phyloP scores from a whole-genome alignment of 2,329 filamentous ascomycete genomes.

The Hymenotorrendiella dingleyae region DNA sequence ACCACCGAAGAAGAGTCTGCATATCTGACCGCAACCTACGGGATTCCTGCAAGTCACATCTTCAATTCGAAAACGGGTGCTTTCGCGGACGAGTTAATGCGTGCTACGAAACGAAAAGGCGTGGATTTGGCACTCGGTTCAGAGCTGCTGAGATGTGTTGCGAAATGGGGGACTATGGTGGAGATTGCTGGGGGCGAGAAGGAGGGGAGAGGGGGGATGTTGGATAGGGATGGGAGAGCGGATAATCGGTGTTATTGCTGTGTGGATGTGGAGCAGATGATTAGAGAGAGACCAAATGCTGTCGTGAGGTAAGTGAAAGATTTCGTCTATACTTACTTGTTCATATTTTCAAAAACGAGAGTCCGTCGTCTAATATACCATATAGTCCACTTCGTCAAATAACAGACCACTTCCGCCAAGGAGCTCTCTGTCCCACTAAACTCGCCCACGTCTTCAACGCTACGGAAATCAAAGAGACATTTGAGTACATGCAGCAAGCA shows the following conservation, averaged over 20 bases:
- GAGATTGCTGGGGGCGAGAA: conserved; percentile 34
- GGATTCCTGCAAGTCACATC: conserved; percentile 24
- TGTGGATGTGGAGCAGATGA: conserved; percentile 16
- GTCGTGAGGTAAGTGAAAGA: too few relatives aligned
- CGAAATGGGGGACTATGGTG: conserved; percentile 32
- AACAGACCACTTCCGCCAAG: conserved; percentile 1
- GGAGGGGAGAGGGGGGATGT: conserved; percentile 10
- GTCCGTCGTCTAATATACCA: too few relatives aligned
- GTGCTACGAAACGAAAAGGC: conserved; percentile 17
- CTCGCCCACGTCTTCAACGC: conserved; percentile 30
- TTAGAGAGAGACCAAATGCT: not conserved
- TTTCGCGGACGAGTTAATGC: conserved; percentile 22
- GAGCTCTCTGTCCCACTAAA: too few relatives aligned
- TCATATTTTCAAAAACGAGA: too few relatives aligned
- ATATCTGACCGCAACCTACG: conserved; percentile 20
- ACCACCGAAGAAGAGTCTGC: conserved; percentile 14
- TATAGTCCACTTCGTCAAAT: conserved; percentile 3
- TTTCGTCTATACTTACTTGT: too few relatives aligned
- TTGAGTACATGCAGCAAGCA: conserved; percentile 12
- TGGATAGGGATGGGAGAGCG: conserved; percentile 26
- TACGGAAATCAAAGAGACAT: conserved; percentile 18
- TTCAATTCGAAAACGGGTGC: conserved; percentile 27
- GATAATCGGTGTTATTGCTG: conserved; percentile 16
- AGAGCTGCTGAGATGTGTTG: conserved; percentile 26
- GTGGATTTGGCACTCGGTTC: conserved; percentile 20